These are phyloP conservation scores for Polygonum maritimum DNA, from an alignment of 148 eudicot species.

Conservation along the genomic window DNA sequence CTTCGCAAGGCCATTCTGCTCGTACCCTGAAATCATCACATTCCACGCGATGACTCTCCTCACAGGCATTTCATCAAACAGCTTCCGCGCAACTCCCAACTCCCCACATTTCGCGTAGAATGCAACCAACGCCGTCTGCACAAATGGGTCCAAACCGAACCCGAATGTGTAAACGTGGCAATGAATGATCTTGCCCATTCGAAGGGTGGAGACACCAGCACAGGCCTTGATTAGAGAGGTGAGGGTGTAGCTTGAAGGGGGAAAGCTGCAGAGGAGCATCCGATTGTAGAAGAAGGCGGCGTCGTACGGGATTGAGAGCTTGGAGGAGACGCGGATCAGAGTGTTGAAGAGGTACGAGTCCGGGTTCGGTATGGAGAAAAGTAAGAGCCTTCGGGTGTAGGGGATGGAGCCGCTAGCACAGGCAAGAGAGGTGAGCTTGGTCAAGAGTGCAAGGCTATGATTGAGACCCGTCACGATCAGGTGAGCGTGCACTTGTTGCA, in stretches of 20 bases:
- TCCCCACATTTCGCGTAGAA: slow-evolving; percentile 44
- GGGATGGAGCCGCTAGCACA: slow-evolving; percentile 23
- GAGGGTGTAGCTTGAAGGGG: slow-evolving; percentile 34
- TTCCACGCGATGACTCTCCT: slow-evolving; percentile 54
- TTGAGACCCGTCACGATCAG: slow-evolving; percentile 31
- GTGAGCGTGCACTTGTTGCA: slow-evolving; percentile 48
- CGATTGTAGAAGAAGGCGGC: slow-evolving; percentile 32
- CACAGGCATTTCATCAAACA: slow-evolving; percentile 49
- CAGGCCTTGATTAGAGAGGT: slow-evolving; percentile 43
- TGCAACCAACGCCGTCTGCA: slow-evolving; percentile 33
- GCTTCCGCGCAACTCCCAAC: slow-evolving; percentile 30
- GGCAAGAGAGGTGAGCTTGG: slow-evolving; percentile 38
- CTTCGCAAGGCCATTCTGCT: slow-evolving; percentile 44
- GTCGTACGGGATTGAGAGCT: slow-evolving; percentile 18
- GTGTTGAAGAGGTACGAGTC: slow-evolving; percentile 51
- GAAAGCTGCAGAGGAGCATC: slow-evolving; percentile 22
- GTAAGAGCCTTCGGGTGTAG: slow-evolving; percentile 37
- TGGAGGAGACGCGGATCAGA: slow-evolving; percentile 43
- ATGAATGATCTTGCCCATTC: slow-evolving; percentile 32
- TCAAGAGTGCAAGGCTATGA: slow-evolving; percentile 26
- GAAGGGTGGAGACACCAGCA: slow-evolving; percentile 17
- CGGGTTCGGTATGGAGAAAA: slow-evolving; percentile 30
- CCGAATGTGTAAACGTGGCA: slow-evolving; percentile 34
- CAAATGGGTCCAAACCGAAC: slow-evolving; percentile 37
- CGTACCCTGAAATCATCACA: slow-evolving; percentile 54